These are phyloP conservation scores for Amanita exitialis DNA, from an alignment of 768 basidiomycete genomes.

Conservation along the genomic window DNA sequence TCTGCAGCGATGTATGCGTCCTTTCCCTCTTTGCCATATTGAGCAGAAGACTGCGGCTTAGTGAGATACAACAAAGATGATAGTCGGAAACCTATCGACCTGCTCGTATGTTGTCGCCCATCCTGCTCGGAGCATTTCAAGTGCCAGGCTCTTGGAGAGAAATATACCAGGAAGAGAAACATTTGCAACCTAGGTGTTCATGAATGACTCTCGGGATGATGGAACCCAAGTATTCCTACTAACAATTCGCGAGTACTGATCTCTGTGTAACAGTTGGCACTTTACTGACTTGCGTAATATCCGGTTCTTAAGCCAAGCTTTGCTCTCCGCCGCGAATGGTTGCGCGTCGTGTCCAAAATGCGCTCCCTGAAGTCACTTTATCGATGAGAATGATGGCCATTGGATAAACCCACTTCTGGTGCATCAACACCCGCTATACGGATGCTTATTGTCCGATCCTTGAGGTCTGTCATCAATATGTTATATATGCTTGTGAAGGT, in stretches of 20 bases:
- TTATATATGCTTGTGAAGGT: background rate
- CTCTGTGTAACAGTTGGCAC: conserved; percentile 64
- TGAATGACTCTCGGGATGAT: background rate
- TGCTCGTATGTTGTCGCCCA: conserved; percentile 71
- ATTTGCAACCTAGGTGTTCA: conserved; percentile 47
- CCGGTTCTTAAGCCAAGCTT: conserved; percentile 55
- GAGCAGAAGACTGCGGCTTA: conserved; percentile 46
- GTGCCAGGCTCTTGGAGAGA: conserved; percentile 39
- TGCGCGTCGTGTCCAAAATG: conserved; percentile 80
- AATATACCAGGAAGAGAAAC: conserved; percentile 48
- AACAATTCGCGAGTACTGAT: conserved; percentile 82
- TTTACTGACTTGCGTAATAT: conserved; percentile 52
- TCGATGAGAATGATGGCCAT: background rate
- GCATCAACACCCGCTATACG: conserved; percentile 90
- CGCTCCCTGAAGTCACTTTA: conserved; percentile 36
- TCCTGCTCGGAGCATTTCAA: conserved; percentile 75
- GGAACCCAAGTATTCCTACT: conserved; percentile 16
- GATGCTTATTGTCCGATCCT: conserved; percentile 75
- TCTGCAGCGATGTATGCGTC: conserved; percentile 55
- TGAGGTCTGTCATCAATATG: conserved; percentile 42
- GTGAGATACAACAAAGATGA: background rate
- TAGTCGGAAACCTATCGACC: conserved; percentile 12
- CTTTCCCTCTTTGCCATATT: conserved; percentile 64
- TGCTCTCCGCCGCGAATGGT: conserved; percentile 61
- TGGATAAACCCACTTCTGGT: conserved; percentile 56